Conservation (phyloP, 108 stramenopile genomes). For the Cyclostephanos tholiformis region DNA sequence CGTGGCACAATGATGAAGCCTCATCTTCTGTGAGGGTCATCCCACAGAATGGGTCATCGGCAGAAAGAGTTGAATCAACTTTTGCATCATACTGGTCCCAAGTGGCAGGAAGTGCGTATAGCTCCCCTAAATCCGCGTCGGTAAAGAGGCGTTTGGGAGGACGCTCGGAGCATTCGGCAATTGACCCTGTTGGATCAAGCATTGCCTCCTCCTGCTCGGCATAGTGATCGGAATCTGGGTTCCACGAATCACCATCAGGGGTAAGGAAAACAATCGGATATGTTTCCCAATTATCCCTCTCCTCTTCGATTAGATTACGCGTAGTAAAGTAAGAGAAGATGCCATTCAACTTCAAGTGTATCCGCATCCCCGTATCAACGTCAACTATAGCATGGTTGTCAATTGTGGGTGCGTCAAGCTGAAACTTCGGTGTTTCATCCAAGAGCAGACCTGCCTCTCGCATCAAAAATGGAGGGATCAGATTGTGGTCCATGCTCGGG, state of each 20-base stretch:
- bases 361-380: neutral
- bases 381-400: slow-evolving; percentile 2
- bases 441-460: slow-evolving; percentile 13
- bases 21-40: neutral
- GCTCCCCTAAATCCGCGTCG: neutral
- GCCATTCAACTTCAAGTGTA: slow-evolving; percentile 1
- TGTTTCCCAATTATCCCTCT: slow-evolving; percentile 2
- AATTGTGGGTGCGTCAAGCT: neutral
- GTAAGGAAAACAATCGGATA: slow-evolving; percentile 12
- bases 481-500: slow-evolving; percentile 36
- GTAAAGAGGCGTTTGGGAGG: neutral
- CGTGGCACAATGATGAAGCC: too few relatives aligned
- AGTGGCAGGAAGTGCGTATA: neutral
- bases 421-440: slow-evolving; percentile 14
- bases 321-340: neutral
- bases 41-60: too few relatives aligned
- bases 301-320: neutral
- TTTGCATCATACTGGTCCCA: neutral
- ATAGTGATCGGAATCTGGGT: slow-evolving; percentile 20
- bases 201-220: slow-evolving; percentile 32
- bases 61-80: neutral
- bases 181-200: slow-evolving; percentile 26
- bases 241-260: slow-evolving; percentile 18
- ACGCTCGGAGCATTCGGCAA: neutral
- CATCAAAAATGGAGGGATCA: slow-evolving; percentile 19